phyloP scores from a whole-genome alignment of 2,329 filamentous ascomycete species.

The Magnaporthiopsis rhizophila region DNA sequence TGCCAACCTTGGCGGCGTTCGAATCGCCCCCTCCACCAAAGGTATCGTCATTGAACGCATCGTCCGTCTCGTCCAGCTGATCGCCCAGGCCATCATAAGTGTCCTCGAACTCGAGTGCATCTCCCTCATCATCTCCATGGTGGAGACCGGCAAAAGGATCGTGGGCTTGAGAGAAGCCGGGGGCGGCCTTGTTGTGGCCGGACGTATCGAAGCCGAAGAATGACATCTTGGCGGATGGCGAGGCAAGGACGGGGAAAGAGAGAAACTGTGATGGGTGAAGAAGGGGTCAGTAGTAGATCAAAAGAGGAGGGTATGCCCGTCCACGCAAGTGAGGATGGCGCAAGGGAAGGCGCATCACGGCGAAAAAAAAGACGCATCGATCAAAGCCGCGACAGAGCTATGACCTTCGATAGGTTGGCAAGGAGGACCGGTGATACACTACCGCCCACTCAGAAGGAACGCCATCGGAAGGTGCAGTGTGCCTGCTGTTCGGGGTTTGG shows the following conservation, averaged over 20 bases:
- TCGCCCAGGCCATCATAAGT: constrained; percentile 94
- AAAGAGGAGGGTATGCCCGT: too few relatives aligned
- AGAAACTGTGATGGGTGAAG: neutral
- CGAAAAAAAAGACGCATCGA: neutral
- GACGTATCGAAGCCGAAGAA: constrained; percentile 84
- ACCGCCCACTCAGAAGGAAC: neutral
- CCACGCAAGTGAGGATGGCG: too few relatives aligned
- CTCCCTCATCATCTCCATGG: constrained; percentile 47
- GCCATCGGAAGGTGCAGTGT: neutral
- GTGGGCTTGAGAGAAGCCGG: constrained; percentile 73
- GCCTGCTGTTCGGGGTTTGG: neutral
- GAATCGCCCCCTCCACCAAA: constrained; percentile 51
- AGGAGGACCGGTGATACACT: neutral
- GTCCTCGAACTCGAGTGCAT: constrained; percentile 76
- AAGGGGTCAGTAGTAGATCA: neutral
- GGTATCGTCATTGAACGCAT: constrained; percentile 95
- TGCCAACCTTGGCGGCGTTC: constrained; percentile 54
- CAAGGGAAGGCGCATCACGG: neutral
- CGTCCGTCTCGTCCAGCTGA: constrained; percentile 81
- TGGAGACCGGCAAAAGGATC: constrained; percentile 86
- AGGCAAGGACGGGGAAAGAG: neutral
- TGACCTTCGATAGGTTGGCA: neutral
- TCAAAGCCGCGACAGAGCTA: neutral
- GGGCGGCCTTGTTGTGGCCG: constrained; percentile 58
- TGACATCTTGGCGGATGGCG: constrained; percentile 50